Percentiles rank a stretch among this genome's conserved stretches.
Evolutionary conservation across 768 basidiomycete genomes (phyloP).

Genomic region (Crassisporium funariophilum): DNA sequence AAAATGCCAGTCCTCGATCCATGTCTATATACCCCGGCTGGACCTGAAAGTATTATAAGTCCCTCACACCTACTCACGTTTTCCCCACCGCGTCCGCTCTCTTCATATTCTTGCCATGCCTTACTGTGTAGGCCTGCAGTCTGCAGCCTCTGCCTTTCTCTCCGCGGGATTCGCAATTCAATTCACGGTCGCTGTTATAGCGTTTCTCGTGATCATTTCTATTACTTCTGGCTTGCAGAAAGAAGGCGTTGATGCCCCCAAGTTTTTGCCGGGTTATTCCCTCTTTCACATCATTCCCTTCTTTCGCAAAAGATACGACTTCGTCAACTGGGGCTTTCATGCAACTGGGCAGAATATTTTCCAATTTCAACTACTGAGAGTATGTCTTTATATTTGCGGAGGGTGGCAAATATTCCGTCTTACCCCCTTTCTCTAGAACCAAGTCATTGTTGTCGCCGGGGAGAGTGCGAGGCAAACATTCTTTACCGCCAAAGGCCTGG

Average conservation of each 20-base stretch:
- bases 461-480: constrained; percentile 69
- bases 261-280: constrained; percentile 57
- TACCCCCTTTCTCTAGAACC: constrained; percentile 50
- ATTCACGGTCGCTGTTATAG: constrained; percentile 48
- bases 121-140: constrained; percentile 50
- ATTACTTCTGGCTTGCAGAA: constrained; percentile 48
- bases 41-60: constrained; percentile 30
- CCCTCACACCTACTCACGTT: constrained; percentile 19
- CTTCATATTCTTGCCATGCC: constrained; percentile 41
- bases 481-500: constrained; percentile 69
- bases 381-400: constrained; percentile 35
- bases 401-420: constrained; percentile 11
- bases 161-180: constrained; percentile 52
- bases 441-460: constrained; percentile 76
- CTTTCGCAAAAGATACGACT: constrained; percentile 71
- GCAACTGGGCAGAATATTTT: constrained; percentile 66
- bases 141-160: constrained; percentile 50
- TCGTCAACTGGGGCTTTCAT: constrained; percentile 71
- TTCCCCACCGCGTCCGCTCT: constrained; percentile 25
- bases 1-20: constrained; percentile 27
- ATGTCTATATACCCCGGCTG: constrained; percentile 32
- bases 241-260: constrained; percentile 53
- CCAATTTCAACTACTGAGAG: constrained; percentile 69
- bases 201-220: constrained; percentile 47
- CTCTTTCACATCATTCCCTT: constrained; percentile 65